Evolutionary conservation across 805 yeast genomes (phyloP).

Genomic region (Candida sithepensis): DNA sequence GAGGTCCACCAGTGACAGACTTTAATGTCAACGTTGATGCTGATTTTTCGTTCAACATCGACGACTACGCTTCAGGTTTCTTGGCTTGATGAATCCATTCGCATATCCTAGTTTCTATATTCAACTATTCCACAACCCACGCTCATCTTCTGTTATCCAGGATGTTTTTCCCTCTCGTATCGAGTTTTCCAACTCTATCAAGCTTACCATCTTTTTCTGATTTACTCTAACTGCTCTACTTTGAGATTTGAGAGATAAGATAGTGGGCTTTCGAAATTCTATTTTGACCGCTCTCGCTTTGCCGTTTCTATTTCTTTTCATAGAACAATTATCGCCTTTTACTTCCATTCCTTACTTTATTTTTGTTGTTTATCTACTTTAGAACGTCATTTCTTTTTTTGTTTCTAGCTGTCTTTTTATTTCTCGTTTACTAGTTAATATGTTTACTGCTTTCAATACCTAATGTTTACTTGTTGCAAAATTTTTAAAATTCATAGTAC

Average conservation of each 20-base stretch:
- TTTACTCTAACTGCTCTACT: background rate
- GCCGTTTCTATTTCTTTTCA: background rate
- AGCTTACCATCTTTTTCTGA: too few species aligned
- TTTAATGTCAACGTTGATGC: constrained; percentile 11
- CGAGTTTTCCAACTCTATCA: too few species aligned
- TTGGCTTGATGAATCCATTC: background rate
- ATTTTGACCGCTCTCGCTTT: background rate
- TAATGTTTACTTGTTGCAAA: too few species aligned
- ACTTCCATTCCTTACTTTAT: background rate
- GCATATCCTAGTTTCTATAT: too few species aligned
- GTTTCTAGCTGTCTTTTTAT: background rate
- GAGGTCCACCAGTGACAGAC: constrained; percentile 3
- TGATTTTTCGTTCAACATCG: constrained; percentile 24
- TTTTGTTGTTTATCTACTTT: too few species aligned
- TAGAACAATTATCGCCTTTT: background rate
- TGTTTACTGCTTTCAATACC: too few species aligned
- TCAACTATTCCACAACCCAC: too few species aligned
- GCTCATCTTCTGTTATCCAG: too few species aligned
- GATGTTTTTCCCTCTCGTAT: too few species aligned
- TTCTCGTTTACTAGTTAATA: too few species aligned
- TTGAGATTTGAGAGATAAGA: background rate
- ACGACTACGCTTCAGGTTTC: constrained; percentile 16
- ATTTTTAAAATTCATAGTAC: too few species aligned
- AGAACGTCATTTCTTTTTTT: background rate
- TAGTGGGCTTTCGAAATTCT: background rate